These are phyloP conservation scores for Chlorociboria aeruginascens DNA, from an alignment of 495 filamentous ascomycete species.

Conservation along the genomic window DNA sequence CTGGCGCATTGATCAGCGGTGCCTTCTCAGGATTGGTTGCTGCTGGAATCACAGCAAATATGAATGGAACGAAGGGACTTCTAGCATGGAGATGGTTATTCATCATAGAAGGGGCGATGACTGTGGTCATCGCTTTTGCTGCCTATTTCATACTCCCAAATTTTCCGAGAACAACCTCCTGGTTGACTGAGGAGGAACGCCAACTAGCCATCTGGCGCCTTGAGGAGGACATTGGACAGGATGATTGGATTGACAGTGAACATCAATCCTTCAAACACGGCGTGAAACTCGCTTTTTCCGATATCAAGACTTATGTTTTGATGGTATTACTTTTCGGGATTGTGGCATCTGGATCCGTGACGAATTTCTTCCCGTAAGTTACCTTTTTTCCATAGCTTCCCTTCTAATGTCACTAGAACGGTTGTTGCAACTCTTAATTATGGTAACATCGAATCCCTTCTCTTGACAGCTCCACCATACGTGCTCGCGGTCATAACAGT, in stretches of 20 bases:
- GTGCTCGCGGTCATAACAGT: constrained; percentile 58
- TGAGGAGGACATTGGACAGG: constrained; percentile 68
- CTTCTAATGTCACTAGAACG: constrained; percentile 23
- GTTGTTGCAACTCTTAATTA: constrained; percentile 67
- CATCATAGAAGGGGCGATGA: constrained; percentile 62
- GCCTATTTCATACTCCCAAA: constrained; percentile 60
- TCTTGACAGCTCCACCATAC: constrained; percentile 69
- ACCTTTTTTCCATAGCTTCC: background rate
- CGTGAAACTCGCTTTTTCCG: constrained; percentile 54
- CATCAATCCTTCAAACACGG: constrained; percentile 56
- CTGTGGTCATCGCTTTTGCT: constrained; percentile 31
- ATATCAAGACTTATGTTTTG: constrained; percentile 62
- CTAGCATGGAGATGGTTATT: constrained; percentile 56
- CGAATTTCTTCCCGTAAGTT: constrained; percentile 70
- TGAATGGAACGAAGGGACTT: constrained; percentile 34
- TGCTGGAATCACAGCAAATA: constrained; percentile 38
- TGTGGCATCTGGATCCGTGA: constrained; percentile 58
- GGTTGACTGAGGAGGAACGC: constrained; percentile 60
- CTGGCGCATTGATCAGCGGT: constrained; percentile 48
- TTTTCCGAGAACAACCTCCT: constrained; percentile 64
- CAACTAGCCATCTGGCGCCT: constrained; percentile 57
- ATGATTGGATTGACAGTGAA: constrained; percentile 55
- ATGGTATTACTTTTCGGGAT: constrained; percentile 59
- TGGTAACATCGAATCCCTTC: constrained; percentile 52
- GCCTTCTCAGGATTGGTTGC: constrained; percentile 53